Evolutionary conservation across 1,284 basidiomycete species (phyloP), one percentile per base, ranked within the genome.

Genomic region (Singerocomus rubriflavus): DNA sequence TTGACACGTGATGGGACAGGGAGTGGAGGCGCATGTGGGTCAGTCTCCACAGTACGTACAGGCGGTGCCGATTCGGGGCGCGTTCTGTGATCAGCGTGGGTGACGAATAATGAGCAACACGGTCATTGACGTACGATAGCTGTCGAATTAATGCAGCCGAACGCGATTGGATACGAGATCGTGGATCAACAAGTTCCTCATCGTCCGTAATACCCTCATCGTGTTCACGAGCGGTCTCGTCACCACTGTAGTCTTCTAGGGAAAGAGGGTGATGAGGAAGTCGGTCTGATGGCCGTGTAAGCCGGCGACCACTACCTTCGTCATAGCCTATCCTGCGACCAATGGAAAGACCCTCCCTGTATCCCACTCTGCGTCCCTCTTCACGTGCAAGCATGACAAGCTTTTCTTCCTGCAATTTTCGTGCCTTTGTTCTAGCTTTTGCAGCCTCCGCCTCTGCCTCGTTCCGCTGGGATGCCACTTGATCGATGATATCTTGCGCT

Each of bases 381-480:
- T 79, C 77, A 30, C 71, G 62, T 2, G 77, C 77, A 13, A 64
- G 51, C 46, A 70, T 65, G 5, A 75, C 58, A 13, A 73, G 44
- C 32, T 66, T 68, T 57, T 77, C 71, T 56, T 77, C 75, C 44
- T 72, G 68, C n/a, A 72, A 60, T 52, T 67, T 70, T 44, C 74
- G 65, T 4, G 77, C 75, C 44, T 68, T 65, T 44, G 67, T 70
- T 39, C 74, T 65, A n/a, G 74, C 70, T 26, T 66, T 67, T 1
- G 75, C 72, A 3, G 76, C 77, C 29, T 73, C 72, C 0, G 71
- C 71, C 55, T 79, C 78, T 5, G 78, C 77, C 44, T 75, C 71
- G 26, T 64, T 60, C 40, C 69, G 67, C 46, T 73, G 67, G 29
- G 66, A 59, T 46, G 75, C 71, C 7, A 77, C 62, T 44, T 70